Percentiles rank a stretch among this genome's conserved stretches.
These are phyloP conservation scores for Ophiostoma novo-ulmi DNA, from an alignment of 2,329 filamentous ascomycete genomes.

Conservation along the genomic window DNA sequence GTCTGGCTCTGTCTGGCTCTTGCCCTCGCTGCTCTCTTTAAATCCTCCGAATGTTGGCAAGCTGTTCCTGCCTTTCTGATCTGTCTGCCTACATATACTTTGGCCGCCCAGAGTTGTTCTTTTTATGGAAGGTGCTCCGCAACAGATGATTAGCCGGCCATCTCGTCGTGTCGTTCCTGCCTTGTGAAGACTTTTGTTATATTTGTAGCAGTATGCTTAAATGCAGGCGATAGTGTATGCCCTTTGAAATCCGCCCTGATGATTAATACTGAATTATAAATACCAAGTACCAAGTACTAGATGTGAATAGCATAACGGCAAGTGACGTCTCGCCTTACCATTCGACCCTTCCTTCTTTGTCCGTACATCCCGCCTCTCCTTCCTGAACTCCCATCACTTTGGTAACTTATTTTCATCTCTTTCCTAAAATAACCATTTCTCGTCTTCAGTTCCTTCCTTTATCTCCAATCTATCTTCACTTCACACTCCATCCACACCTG, in stretches of 20 bases:
- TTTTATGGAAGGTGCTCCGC: constrained; percentile 4
- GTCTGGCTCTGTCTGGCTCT: not conserved
- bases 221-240: not conserved
- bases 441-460: not conserved
- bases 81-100: constrained; percentile 7
- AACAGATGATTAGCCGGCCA: not conserved
- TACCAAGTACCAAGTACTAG: not conserved
- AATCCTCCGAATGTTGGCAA: not conserved
- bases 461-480: not conserved
- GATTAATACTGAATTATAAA: not conserved
- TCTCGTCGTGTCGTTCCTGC: not conserved
- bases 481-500: not conserved
- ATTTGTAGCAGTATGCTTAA: not conserved
- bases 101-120: not conserved
- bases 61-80: not conserved
- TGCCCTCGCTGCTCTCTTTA: not conserved
- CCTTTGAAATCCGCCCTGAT: not conserved
- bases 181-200: not conserved
- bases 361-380: too few species aligned
- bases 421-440: not conserved
- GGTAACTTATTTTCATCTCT: not conserved
- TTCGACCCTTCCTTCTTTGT: constrained; percentile 13
- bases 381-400: not conserved
- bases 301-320: not conserved
- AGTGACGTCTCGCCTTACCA: not conserved